These are phyloP conservation scores for Diaporthe capsici DNA, from an alignment of 2,329 filamentous ascomycete species.

Conservation along the genomic window DNA sequence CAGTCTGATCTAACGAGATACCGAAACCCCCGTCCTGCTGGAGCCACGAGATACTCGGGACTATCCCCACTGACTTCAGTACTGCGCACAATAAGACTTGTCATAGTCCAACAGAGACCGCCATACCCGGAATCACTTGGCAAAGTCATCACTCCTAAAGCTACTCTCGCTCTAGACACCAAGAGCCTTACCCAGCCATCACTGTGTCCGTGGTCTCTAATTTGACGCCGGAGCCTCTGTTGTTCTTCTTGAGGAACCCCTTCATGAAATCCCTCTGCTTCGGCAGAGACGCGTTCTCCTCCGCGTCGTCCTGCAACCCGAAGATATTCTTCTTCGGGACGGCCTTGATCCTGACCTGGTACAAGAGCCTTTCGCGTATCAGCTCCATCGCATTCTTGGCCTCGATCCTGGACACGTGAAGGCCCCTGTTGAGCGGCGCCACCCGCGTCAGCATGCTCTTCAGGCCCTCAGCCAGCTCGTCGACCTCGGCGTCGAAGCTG, in stretches of 20 bases:
- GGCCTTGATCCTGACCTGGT: conserved; percentile 77
- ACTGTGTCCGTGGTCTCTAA: conserved; percentile 1
- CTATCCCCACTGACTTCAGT: neutral
- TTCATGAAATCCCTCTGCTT: conserved; percentile 66
- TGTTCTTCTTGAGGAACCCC: conserved; percentile 56
- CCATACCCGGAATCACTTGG: neutral
- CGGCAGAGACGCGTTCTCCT: conserved; percentile 57
- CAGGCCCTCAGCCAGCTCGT: conserved; percentile 73
- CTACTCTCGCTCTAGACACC: neutral
- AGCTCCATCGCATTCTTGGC: conserved; percentile 83
- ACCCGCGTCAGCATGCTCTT: conserved; percentile 74
- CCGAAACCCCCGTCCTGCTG: neutral
- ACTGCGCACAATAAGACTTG: neutral
- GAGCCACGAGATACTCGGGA: neutral
- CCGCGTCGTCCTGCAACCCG: conserved; percentile 52
- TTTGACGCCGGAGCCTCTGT: conserved; percentile 23
- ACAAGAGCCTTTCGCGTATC: conserved; percentile 79
- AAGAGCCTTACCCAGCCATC: conserved; percentile 26
- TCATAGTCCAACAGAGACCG: neutral
- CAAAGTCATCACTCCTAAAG: no score
- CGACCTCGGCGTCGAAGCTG: conserved; percentile 79
- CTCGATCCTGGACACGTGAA: conserved; percentile 78
- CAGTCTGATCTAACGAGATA: neutral
- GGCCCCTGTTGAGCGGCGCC: conserved; percentile 78
- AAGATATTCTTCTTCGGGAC: conserved; percentile 68